Evolutionary conservation across 2,329 filamentous ascomycete genomes (phyloP), one percentile per base, ranked within the genome.

Genomic region (Exophiala viscosa): DNA sequence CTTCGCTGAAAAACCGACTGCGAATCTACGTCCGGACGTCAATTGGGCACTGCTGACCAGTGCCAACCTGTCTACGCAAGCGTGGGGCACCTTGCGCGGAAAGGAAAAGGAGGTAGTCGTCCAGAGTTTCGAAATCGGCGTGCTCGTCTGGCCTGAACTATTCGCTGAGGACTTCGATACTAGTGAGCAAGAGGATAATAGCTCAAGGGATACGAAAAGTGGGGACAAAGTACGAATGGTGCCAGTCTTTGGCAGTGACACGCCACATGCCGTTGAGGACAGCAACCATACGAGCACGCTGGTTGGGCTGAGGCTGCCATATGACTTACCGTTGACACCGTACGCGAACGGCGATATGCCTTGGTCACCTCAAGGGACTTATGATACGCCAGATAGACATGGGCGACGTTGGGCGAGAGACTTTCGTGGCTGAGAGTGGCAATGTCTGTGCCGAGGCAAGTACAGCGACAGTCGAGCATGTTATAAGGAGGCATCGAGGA

Each of bases 41-140:
- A 87, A 93, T 64, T 96, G 90, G 91, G 89, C 88, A 1, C 76
- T 96, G 58, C 67, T 95, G 2, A 95, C 89, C 0, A 93, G 88
- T n/a, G 90, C 90, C n/a, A 96, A 95, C 61, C 68, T 96, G 2
- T 93, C 88, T 1, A 92, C 85, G 56, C 90, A 95, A 69, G 90
- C 90, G 0, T 96, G 90, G 91, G 90, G 90, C 1, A 83, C 86
- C 34, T 75, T 79, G 2, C 51, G 50, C 10, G 41, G 42, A n/a
- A 55, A 81, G 1, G 58, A 57, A 0, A 47, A 49, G 18, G 80
- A 88, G 62, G 73, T 90, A 28, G 79, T 85, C 33, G 82, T 95
- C 23, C 84, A 86, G 52, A 93, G 88, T 28, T 96, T 86, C 74
- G 90, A 96, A 67, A 80, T 89, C 31, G 90, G 90, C 0, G 88